These are phyloP conservation scores for Uncinocarpus reesii DNA, from an alignment of 2,329 filamentous ascomycete species.

Conservation along the genomic window DNA sequence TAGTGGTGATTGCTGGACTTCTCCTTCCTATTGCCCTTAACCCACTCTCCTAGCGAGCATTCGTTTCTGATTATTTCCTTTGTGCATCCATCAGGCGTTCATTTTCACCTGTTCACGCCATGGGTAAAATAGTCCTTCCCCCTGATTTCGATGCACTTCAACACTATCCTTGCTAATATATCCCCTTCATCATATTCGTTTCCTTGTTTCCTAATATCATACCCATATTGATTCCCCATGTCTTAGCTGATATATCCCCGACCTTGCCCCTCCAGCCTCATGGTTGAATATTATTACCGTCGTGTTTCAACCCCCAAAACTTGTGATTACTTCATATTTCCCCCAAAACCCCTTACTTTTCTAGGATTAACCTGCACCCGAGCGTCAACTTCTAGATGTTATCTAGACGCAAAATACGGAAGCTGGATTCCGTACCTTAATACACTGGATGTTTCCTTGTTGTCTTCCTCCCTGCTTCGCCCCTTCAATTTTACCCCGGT, in stretches of 20 bases:
- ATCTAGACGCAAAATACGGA: not conserved
- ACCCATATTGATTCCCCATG: conserved; percentile 6
- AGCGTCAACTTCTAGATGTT: not conserved
- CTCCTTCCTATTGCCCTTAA: not conserved
- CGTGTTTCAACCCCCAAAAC: not conserved
- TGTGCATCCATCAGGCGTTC: conserved; percentile 19
- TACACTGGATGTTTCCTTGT: conserved; percentile 6
- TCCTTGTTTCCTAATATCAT: conserved; percentile 7
- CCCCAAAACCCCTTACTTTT: not conserved
- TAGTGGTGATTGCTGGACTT: conserved; percentile 1
- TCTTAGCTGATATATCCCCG: conserved; percentile 8
- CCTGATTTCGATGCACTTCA: not conserved
- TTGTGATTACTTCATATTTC: conserved; percentile 3
- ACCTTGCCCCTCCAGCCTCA: not conserved
- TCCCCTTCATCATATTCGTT: not conserved
- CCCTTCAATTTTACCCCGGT: not conserved
- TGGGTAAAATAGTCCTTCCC: conserved; percentile 8
- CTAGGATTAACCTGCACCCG: not conserved
- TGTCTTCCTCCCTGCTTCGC: not conserved
- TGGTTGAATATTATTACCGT: not conserved
- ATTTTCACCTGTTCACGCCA: not conserved
- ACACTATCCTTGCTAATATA: not conserved
- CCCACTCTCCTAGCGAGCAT: conserved; percentile 16
- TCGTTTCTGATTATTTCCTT: conserved; percentile 13
- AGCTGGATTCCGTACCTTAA: conserved; percentile 6